Conservation (phyloP, 495 filamentous ascomycete genomes). For the Barbatosphaeria neglecta region DNA sequence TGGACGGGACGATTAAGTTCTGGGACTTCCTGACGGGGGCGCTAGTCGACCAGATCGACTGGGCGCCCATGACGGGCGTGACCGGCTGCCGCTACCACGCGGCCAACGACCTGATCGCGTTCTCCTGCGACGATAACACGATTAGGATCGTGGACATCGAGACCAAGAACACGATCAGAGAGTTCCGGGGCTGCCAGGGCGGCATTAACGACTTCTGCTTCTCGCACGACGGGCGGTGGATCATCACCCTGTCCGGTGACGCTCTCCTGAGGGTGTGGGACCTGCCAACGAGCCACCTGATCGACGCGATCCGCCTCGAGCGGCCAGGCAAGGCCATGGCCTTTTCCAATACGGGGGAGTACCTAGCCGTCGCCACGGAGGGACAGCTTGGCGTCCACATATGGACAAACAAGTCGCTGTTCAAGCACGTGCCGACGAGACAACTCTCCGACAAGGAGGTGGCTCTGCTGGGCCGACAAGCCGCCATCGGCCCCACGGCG, state of each 20-base stretch:
- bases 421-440: conserved; percentile 73
- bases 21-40: conserved; percentile 82
- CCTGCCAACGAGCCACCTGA: conserved; percentile 84
- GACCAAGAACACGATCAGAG: conserved; percentile 79
- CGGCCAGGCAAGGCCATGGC: conserved; percentile 70
- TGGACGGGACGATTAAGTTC: conserved; percentile 96
- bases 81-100: conserved; percentile 70
- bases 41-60: conserved; percentile 71
- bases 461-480: conserved; percentile 16
- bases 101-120: conserved; percentile 73
- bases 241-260: conserved; percentile 79
- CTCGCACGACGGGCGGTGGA: conserved; percentile 88
- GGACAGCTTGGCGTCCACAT: conserved; percentile 80
- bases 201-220: conserved; percentile 80
- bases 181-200: conserved; percentile 80
- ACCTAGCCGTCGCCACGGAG: conserved; percentile 75
- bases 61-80: conserved; percentile 66
- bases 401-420: conserved; percentile 88
- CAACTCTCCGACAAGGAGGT: conserved; percentile 69
- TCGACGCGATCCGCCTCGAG: conserved; percentile 71
- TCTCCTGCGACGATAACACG: conserved; percentile 79
- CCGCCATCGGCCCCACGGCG: conserved; percentile 54
- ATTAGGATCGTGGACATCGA: conserved; percentile 85
- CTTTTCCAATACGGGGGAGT: conserved; percentile 85
- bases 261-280: conserved; percentile 83